These are phyloP conservation scores for Coemansia biformis DNA, from an alignment of 192 early-diverging fungal species.

Conservation along the genomic window DNA sequence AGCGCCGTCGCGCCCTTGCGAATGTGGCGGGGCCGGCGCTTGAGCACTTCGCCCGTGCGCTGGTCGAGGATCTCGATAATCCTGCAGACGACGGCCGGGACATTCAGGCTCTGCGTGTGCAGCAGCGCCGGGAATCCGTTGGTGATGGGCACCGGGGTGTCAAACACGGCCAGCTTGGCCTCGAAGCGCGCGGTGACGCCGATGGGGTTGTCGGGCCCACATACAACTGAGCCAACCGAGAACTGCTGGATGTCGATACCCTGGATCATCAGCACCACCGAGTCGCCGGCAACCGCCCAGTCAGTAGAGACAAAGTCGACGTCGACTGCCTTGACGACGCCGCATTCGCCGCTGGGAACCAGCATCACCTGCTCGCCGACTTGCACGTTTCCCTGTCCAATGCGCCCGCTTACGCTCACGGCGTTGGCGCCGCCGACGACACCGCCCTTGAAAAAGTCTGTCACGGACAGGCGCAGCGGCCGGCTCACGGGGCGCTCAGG, in stretches of 20 bases:
- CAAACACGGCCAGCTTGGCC: slow-evolving; percentile 92
- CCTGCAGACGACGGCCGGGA: slow-evolving; percentile 69
- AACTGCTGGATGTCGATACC: slow-evolving; percentile 41
- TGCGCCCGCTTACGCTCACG: slow-evolving; percentile 78
- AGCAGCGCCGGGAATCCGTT: slow-evolving; percentile 83
- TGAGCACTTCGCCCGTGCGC: slow-evolving; percentile 74
- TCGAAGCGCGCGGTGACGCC: slow-evolving; percentile 71
- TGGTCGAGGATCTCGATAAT: slow-evolving; percentile 77
- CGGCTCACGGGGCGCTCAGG: slow-evolving; percentile 71
- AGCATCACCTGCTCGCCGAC: slow-evolving; percentile 75
- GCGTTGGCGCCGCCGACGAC: slow-evolving; percentile 55
- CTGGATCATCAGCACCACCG: slow-evolving; percentile 68
- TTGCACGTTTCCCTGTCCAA: slow-evolving; percentile 85
- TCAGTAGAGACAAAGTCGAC: slow-evolving; percentile 62
- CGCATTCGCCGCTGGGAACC: slow-evolving; percentile 76
- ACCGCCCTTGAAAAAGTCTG: slow-evolving; percentile 90
- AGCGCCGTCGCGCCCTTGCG: slow-evolving; percentile 64
- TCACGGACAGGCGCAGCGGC: slow-evolving; percentile 78
- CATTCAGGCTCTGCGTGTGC: slow-evolving; percentile 78
- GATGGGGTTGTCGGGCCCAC: slow-evolving; percentile 62
- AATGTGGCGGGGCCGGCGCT: slow-evolving; percentile 71
- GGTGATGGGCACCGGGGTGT: slow-evolving; percentile 86
- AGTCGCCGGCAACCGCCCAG: slow-evolving; percentile 96
- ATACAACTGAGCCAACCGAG: slow-evolving; percentile 80
- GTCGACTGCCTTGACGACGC: slow-evolving; percentile 74